A percentile compares a stretch with the other conserved stretches of the same genome.
Conservation (phyloP, 2,329 filamentous ascomycete species). For the Gremmenia infestans region DNA sequence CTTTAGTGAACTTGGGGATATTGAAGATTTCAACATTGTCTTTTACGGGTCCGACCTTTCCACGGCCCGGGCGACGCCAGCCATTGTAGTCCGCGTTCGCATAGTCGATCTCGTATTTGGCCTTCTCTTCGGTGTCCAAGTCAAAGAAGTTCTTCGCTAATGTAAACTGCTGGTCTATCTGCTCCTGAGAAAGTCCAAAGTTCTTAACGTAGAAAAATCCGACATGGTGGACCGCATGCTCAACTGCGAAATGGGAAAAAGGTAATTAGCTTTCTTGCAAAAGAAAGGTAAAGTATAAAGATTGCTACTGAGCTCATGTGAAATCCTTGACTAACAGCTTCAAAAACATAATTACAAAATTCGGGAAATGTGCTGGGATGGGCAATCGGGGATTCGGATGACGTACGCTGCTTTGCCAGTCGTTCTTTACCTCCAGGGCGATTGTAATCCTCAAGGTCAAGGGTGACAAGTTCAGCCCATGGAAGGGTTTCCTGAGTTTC, state of each 20-base stretch:
- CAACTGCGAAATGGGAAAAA: constrained; percentile 27
- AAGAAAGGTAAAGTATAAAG: no score
- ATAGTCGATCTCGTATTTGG: constrained; percentile 48
- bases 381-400: no score
- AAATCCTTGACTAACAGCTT: no score
- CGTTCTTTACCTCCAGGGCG: constrained; percentile 45
- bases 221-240: constrained; percentile 44
- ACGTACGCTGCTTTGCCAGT: constrained; percentile 39
- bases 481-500: constrained; percentile 40
- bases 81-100: constrained; percentile 53
- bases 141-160: constrained; percentile 55
- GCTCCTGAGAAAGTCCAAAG: constrained; percentile 55
- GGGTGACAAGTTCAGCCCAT: constrained; percentile 51
- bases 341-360: no score
- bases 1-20: constrained; percentile 51
- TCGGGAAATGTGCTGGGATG: no score
- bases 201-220: constrained; percentile 62
- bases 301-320: no score
- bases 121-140: constrained; percentile 52
- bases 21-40: constrained; percentile 59
- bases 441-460: constrained; percentile 46
- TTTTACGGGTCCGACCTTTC: constrained; percentile 14
- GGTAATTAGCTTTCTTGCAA: no score
- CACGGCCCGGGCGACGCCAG: constrained; percentile 43
- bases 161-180: constrained; percentile 57